Evolutionary conservation across 1,284 basidiomycete genomes (phyloP).

Genomic region (Apiotrichum mycotoxinovorans): DNA sequence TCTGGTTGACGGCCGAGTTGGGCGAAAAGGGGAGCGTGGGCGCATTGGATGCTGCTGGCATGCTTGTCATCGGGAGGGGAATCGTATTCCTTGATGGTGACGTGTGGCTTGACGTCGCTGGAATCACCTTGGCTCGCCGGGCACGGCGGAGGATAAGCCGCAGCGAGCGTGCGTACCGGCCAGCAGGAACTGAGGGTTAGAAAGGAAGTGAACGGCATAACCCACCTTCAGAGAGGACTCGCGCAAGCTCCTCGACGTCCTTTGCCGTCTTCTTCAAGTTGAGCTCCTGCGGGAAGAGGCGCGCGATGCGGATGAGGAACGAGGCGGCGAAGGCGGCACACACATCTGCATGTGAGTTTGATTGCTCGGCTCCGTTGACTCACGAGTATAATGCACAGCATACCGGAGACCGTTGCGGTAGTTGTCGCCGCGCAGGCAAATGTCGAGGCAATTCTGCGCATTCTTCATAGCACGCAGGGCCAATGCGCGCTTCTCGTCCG

Average conservation of each 20-base stretch:
- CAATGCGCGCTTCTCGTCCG: constrained; percentile 45
- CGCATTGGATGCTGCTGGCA: neutral
- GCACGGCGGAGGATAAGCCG: constrained; percentile 80
- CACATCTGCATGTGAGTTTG: constrained; percentile 63
- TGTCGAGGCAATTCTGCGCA: constrained; percentile 48
- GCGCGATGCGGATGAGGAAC: constrained; percentile 75
- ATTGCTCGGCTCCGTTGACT: constrained; percentile 48
- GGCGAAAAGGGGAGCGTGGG: neutral
- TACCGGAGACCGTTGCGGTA: constrained; percentile 88
- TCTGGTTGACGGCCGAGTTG: neutral
- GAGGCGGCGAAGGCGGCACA: constrained; percentile 89
- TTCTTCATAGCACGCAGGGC: constrained; percentile 50
- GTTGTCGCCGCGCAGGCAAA: constrained; percentile 46
- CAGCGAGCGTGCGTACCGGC: constrained; percentile 79
- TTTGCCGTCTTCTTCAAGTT: constrained; percentile 68
- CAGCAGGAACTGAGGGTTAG: constrained; percentile 66
- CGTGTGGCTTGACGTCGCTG: constrained; percentile 42
- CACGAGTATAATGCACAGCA: constrained; percentile 50
- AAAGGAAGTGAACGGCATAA: neutral
- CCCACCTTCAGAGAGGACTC: constrained; percentile 69
- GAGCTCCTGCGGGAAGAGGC: constrained; percentile 81
- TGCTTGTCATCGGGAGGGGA: constrained; percentile 24
- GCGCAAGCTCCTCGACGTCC: constrained; percentile 72
- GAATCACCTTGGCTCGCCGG: constrained; percentile 61
- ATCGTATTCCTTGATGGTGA: constrained; percentile 31